A percentile compares a stretch with the other conserved stretches of the same genome.
Conservation (phyloP, 1,139 yeast species). For the Geotrichum candidum region DNA sequence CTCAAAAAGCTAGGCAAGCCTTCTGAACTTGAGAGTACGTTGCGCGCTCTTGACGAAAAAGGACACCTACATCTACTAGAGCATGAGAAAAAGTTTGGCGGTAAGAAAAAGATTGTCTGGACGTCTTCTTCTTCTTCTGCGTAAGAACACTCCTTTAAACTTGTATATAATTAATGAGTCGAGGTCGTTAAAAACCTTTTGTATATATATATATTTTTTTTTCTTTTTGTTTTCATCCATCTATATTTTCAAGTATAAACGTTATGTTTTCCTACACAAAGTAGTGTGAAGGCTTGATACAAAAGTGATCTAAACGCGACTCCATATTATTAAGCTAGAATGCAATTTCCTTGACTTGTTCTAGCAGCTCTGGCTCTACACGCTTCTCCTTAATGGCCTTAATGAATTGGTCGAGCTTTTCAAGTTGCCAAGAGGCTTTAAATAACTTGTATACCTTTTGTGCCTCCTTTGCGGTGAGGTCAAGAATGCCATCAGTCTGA, state of each 20-base stretch:
- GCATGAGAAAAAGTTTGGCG: conserved; percentile 16
- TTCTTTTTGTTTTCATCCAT: too few species aligned
- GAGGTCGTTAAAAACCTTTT: not conserved
- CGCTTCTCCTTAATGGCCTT: not conserved
- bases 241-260: not conserved
- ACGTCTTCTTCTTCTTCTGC: conserved; percentile 13
- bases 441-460: not conserved
- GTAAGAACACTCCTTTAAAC: not conserved
- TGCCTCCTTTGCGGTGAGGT: not conserved
- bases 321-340: not conserved
- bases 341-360: not conserved
- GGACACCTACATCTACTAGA: conserved; percentile 20
- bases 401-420: not conserved
- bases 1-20: conserved; percentile 29
- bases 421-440: not conserved
- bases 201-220: not conserved
- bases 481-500: not conserved
- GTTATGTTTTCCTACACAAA: not conserved
- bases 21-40: conserved; percentile 25
- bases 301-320: not conserved
- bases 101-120: conserved; percentile 23
- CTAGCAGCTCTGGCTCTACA: not conserved
- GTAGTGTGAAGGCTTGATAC: not conserved
- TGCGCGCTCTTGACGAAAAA: conserved; percentile 26
- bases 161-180: not conserved